A percentile compares a stretch with the other conserved stretches of the same genome.
These are phyloP conservation scores for Wilcoxina mikolae DNA, from an alignment of 495 filamentous ascomycete species.

Conservation along the genomic window DNA sequence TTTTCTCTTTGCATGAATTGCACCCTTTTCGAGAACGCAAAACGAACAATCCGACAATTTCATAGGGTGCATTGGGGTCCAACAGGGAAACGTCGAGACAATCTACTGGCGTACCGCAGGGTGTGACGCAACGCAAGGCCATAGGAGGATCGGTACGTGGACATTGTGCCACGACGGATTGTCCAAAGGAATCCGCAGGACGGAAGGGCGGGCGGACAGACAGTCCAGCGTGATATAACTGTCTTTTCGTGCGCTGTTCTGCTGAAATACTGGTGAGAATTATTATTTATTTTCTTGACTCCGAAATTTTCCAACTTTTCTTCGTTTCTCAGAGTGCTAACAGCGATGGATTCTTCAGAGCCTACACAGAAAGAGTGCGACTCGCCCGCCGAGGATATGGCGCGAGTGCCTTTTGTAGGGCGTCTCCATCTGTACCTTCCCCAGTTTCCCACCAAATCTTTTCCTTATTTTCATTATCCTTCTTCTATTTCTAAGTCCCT, in stretches of 20 bases:
- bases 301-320: not conserved
- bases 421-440: slow-evolving; percentile 26
- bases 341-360: slow-evolving; percentile 2
- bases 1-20: not conserved
- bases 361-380: slow-evolving; percentile 3
- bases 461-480: not conserved
- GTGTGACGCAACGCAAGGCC: slow-evolving; percentile 1
- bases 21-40: slow-evolving; percentile 3
- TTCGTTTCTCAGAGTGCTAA: not conserved
- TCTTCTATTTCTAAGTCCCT: not conserved
- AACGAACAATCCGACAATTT: not conserved
- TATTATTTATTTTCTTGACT: slow-evolving; percentile 1
- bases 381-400: slow-evolving; percentile 21
- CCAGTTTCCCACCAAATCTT: not conserved
- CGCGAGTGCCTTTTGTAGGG: slow-evolving; percentile 21
- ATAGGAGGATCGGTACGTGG: slow-evolving; percentile 6
- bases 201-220: not conserved
- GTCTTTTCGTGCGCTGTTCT: slow-evolving; percentile 5
- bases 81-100: not conserved
- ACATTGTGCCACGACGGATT: slow-evolving; percentile 3
- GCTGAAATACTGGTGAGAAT: not conserved
- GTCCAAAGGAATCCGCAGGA: not conserved
- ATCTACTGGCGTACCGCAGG: not conserved
- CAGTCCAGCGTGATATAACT: not conserved
- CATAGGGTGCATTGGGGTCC: not conserved